Conservation (phyloP, 2,329 filamentous ascomycete species). For the Passalora sequoiae region DNA sequence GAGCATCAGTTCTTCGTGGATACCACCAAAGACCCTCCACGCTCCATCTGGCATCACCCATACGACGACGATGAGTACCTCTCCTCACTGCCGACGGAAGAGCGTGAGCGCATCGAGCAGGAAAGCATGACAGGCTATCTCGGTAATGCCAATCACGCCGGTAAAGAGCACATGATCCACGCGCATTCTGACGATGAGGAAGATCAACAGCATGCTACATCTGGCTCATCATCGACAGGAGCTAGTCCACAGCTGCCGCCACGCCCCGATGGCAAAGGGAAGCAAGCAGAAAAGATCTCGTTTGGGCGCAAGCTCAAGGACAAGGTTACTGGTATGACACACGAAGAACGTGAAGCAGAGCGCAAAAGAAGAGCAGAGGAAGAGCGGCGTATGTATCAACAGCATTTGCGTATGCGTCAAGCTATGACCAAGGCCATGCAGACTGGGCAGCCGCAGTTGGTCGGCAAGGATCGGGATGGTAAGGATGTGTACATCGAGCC, state of each 20-base stretch:
- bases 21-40: constrained; percentile 50
- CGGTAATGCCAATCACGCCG: constrained; percentile 19
- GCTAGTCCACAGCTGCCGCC: constrained; percentile 19
- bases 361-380: constrained; percentile 45
- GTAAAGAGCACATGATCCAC: constrained; percentile 39
- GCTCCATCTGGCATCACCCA: constrained; percentile 58
- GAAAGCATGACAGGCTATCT: constrained; percentile 30
- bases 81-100: constrained; percentile 42
- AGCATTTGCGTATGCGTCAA: constrained; percentile 47
- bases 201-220: constrained; percentile 28
- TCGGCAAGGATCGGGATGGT: constrained; percentile 52
- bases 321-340: constrained; percentile 53
- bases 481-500: constrained; percentile 57
- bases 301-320: constrained; percentile 57
- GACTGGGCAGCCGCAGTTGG: constrained; percentile 52
- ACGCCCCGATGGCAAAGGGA: constrained; percentile 27
- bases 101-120: constrained; percentile 46
- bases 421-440: constrained; percentile 49
- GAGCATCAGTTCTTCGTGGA: constrained; percentile 61
- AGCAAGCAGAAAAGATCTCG: constrained; percentile 28
- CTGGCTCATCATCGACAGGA: constrained; percentile 7
- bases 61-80: constrained; percentile 56
- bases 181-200: constrained; percentile 43
- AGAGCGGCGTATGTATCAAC: constrained; percentile 50
- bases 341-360: constrained; percentile 48